Percentiles rank a stretch among this genome's conserved stretches.
Evolutionary conservation across 805 yeast species (phyloP).

Genomic region (Barnettozyma sucrosica): DNA sequence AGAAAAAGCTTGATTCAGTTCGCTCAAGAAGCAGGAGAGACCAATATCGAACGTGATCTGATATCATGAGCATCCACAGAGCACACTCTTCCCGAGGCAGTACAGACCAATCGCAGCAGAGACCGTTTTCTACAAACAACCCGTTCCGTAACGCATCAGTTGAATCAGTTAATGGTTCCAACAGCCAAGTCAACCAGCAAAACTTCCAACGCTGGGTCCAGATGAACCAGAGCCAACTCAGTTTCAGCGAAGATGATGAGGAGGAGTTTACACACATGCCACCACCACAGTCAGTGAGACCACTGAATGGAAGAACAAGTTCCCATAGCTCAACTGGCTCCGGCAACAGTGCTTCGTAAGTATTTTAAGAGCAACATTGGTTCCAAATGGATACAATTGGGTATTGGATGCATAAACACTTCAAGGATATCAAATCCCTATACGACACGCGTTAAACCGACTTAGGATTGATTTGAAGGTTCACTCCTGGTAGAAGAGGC

Average conservation of each 20-base stretch:
- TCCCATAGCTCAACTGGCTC: constrained; percentile 12
- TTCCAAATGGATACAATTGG: neutral
- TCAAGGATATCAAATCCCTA: neutral
- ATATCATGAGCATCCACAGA: constrained; percentile 17
- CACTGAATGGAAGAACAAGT: constrained; percentile 16
- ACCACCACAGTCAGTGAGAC: constrained; percentile 15
- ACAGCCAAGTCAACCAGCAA: constrained; percentile 25
- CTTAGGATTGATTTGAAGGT: neutral
- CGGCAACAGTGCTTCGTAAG: constrained; percentile 7
- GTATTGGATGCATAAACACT: neutral
- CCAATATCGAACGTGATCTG: neutral
- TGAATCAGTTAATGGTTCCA: constrained; percentile 27
- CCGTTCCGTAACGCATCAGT: constrained; percentile 56
- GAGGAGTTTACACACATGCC: constrained; percentile 24
- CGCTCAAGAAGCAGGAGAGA: neutral
- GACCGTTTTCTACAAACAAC: constrained; percentile 56
- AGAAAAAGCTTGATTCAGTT: neutral
- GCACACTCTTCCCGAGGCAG: constrained; percentile 9
- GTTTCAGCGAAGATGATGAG: constrained; percentile 39
- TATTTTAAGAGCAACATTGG: neutral
- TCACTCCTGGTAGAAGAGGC: neutral
- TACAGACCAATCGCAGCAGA: constrained; percentile 9
- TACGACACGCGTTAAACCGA: neutral
- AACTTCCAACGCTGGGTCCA: constrained; percentile 58
- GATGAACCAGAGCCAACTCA: constrained; percentile 33